phyloP scores from a whole-genome alignment of 108 stramenopile species.

The Nitzschia putrida region DNA sequence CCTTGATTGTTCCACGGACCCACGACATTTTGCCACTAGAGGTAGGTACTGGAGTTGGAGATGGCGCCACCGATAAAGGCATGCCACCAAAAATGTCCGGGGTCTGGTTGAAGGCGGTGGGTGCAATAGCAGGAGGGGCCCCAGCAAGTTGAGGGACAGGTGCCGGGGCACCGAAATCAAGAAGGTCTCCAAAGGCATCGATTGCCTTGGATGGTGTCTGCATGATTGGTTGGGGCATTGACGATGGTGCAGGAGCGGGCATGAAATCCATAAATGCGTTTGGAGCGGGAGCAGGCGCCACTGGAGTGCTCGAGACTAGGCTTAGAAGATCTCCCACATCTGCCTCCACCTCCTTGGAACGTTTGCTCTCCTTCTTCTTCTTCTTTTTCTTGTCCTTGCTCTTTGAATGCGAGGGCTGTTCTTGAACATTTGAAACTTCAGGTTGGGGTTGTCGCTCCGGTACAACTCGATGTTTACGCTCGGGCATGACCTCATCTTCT shows the following conservation, averaged over 20 bases:
- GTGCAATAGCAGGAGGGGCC: conserved; percentile 12
- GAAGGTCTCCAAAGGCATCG: conserved; percentile 78
- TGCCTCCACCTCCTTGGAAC: conserved; percentile 18
- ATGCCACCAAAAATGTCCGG: not conserved
- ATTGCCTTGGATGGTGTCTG: conserved; percentile 41
- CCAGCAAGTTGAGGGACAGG: conserved; percentile 11
- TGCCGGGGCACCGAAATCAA: conserved; percentile 48
- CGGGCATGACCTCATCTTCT: conserved; percentile 84
- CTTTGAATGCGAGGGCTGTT: conserved; percentile 14
- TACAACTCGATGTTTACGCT: conserved; percentile 69
- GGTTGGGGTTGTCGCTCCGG: conserved; percentile 39
- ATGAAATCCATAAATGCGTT: not conserved
- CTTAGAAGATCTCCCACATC: conserved; percentile 57
- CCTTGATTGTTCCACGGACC: conserved; percentile 34
- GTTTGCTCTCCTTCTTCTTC: conserved; percentile 58
- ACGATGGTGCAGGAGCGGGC: conserved; percentile 4
- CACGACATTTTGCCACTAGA: conserved; percentile 20
- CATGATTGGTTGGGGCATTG: not conserved
- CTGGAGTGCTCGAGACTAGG: conserved; percentile 34
- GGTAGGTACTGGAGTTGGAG: not conserved
- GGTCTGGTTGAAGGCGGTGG: not conserved
- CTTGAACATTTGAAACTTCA: not conserved
- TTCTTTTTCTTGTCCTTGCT: conserved; percentile 57
- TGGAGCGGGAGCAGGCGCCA: not conserved
- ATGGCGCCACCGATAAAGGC: not conserved